These are phyloP conservation scores for Phoenix roebelenii DNA, from an alignment of 176 grass and related monocot genomes.

Conservation along the genomic window DNA sequence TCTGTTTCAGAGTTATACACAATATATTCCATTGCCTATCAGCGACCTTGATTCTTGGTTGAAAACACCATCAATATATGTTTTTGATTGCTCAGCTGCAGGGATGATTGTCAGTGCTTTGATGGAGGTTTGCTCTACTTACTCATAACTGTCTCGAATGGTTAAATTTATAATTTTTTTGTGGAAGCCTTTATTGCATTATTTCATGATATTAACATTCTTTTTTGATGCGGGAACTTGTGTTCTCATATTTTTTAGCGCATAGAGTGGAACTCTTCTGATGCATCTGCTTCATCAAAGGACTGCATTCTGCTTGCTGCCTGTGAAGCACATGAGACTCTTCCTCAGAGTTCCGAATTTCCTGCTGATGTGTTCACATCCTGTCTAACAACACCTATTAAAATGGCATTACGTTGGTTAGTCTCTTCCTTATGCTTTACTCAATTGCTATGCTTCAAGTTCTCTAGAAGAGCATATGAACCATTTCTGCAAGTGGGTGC, in stretches of 20 bases:
- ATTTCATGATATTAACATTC: too few relatives aligned
- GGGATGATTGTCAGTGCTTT: conserved; percentile 85
- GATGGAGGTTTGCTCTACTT: conserved; percentile 52
- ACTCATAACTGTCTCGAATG: background rate
- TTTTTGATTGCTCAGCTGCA: conserved; percentile 91
- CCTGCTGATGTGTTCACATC: conserved; percentile 96
- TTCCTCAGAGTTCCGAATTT: conserved; percentile 89
- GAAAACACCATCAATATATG: conserved; percentile 91
- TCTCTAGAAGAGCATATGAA: too few relatives aligned
- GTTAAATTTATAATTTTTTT: too few relatives aligned
- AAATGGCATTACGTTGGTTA: conserved; percentile 95
- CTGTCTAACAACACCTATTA: conserved; percentile 90
- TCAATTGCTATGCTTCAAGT: too few relatives aligned
- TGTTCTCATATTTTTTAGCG: conserved; percentile 27
- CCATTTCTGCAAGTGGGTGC: too few relatives aligned
- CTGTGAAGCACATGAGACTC: conserved; percentile 90
- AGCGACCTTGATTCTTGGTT: conserved; percentile 96
- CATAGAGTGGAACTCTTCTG: conserved; percentile 50
- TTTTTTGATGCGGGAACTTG: background rate
- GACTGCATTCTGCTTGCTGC: conserved; percentile 98
- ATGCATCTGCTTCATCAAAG: conserved; percentile 44
- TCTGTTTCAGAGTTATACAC: conserved; percentile 82
- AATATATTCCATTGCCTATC: conserved; percentile 91
- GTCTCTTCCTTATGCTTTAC: background rate
- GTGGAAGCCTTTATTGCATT: too few relatives aligned